These are phyloP conservation scores for Blastobotrys americana DNA, from an alignment of 805 yeast species.

Conservation along the genomic window DNA sequence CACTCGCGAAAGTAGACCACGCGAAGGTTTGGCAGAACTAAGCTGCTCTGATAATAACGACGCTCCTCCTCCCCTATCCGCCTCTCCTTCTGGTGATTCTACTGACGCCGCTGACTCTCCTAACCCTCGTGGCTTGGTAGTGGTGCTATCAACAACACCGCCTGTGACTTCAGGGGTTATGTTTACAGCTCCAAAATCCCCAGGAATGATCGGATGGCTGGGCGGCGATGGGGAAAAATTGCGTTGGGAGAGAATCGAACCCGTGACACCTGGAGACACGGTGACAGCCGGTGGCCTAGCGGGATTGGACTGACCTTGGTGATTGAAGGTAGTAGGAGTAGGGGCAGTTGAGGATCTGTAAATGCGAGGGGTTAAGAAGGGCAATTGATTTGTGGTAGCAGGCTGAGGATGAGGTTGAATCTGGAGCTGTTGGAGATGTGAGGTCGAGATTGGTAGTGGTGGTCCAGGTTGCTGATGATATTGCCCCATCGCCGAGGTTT, in stretches of 20 bases:
- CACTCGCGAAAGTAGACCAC: neutral
- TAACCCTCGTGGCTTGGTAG: neutral
- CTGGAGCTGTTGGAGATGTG: neutral
- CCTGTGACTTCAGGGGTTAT: neutral
- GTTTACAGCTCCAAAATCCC: neutral
- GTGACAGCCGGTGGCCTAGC: neutral
- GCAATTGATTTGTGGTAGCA: too few relatives aligned
- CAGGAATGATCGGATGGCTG: neutral
- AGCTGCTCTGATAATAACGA: neutral
- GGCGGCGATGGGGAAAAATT: neutral
- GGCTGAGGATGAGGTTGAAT: neutral
- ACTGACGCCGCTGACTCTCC: neutral
- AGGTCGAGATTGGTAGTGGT: neutral
- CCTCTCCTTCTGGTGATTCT: neutral
- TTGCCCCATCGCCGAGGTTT: neutral
- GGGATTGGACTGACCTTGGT: too few relatives aligned
- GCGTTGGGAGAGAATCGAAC: neutral
- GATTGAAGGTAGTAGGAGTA: too few relatives aligned
- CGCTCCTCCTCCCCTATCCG: neutral
- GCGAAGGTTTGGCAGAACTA: neutral
- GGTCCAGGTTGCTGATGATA: neutral
- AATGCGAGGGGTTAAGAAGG: too few relatives aligned
- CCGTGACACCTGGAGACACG: neutral
- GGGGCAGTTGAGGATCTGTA: too few relatives aligned
- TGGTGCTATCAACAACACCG: neutral